Conservation (phyloP, 148 eudicot species). For the Vaccinium corymbosum region DNA sequence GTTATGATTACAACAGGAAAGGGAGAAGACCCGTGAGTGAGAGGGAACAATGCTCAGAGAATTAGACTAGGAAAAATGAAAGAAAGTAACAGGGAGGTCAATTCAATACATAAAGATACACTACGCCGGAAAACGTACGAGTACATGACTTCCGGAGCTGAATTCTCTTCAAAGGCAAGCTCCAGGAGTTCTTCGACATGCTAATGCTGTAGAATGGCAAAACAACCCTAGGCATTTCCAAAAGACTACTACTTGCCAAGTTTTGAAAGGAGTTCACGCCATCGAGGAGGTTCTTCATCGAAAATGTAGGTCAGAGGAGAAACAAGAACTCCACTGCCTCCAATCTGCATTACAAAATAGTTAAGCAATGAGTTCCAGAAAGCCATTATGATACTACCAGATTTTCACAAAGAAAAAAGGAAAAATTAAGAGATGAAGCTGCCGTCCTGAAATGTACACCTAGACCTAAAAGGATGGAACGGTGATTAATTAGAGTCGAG, state of each 20-base stretch:
- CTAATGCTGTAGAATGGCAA: background rate
- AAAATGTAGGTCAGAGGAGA: slow-evolving; percentile 91
- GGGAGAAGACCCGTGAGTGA: background rate
- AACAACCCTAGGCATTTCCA: background rate
- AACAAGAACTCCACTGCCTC: slow-evolving; percentile 87
- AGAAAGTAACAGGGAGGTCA: background rate
- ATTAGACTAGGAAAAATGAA: background rate
- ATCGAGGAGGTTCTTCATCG: slow-evolving; percentile 93
- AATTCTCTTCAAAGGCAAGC: background rate
- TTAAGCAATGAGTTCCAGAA: background rate
- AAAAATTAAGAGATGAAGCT: background rate
- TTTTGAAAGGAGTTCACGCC: slow-evolving; percentile 59
- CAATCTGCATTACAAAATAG: slow-evolving; percentile 53
- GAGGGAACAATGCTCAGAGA: background rate
- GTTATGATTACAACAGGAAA: background rate
- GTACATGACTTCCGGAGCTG: background rate
- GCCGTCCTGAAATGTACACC: background rate
- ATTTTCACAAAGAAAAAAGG: background rate
- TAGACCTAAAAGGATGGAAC: background rate
- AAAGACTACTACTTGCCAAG: slow-evolving; percentile 41
- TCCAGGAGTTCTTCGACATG: background rate
- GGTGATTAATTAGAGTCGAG: background rate
- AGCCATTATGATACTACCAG: background rate
- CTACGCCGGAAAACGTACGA: background rate
- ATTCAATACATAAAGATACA: background rate